Conservation (phyloP, 129 eudicot genomes). For the Centella asiatica region DNA sequence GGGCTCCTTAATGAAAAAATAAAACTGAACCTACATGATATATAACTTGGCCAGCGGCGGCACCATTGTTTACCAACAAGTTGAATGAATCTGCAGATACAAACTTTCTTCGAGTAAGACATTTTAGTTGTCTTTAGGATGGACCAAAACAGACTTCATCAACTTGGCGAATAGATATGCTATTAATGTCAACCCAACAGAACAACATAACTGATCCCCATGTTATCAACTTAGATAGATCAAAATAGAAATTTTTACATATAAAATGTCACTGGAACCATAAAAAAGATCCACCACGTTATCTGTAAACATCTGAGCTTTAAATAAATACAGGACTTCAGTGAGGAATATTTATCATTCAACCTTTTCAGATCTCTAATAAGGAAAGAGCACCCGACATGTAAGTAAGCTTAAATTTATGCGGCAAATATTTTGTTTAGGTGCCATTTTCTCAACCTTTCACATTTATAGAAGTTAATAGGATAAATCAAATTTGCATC, state of each 20-base stretch:
- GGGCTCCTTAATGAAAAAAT: background rate
- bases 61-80: slow-evolving; percentile 87
- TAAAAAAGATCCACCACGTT: background rate
- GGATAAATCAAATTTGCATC: background rate
- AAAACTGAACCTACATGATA: slow-evolving; percentile 63
- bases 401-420: too few relatives aligned
- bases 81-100: slow-evolving; percentile 74
- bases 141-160: background rate
- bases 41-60: slow-evolving; percentile 90
- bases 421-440: too few relatives aligned
- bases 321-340: background rate
- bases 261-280: background rate
- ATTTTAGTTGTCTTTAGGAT: background rate
- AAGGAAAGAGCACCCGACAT: too few relatives aligned
- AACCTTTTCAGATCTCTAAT: too few relatives aligned
- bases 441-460: background rate
- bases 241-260: too few relatives aligned
- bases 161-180: background rate
- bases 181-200: too few relatives aligned
- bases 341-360: too few relatives aligned
- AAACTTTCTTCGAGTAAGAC: background rate
- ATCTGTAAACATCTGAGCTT: background rate
- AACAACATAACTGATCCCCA: too few relatives aligned
- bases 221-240: too few relatives aligned
- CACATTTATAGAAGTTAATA: background rate